Evolutionary conservation across 108 stramenopile genomes (phyloP).

Genomic region (Conticribra guillardii): DNA sequence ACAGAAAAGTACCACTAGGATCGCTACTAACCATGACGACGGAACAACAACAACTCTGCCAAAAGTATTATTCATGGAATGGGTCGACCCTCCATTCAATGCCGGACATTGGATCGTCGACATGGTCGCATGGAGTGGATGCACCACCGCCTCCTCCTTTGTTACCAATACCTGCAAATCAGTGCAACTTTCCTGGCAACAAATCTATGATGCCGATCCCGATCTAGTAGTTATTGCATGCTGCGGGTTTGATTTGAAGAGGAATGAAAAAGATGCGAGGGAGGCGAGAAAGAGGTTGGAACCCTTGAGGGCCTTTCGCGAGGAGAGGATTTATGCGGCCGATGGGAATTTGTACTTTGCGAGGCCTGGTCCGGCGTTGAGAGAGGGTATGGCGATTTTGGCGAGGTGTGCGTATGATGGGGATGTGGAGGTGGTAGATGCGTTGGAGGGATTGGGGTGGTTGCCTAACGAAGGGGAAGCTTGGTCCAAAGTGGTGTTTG

Average conservation of each 20-base stretch:
- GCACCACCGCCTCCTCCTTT: constrained; percentile 29
- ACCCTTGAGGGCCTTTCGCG: constrained; percentile 59
- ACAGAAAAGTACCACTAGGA: neutral
- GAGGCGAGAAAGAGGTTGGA: constrained; percentile 39
- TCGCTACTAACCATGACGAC: neutral
- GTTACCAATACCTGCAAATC: constrained; percentile 54
- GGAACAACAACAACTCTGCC: too few species aligned
- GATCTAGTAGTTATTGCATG: constrained; percentile 87
- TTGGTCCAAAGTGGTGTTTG: constrained; percentile 29
- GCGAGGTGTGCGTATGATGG: constrained; percentile 69
- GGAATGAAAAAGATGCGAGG: constrained; percentile 70
- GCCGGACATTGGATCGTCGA: constrained; percentile 93
- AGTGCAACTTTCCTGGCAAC: constrained; percentile 57
- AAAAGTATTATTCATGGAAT: constrained; percentile 84
- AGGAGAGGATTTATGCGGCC: constrained; percentile 66
- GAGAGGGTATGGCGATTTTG: constrained; percentile 78
- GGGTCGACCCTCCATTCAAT: constrained; percentile 91
- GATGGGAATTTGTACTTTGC: constrained; percentile 91
- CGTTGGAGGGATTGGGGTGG: constrained; percentile 50
- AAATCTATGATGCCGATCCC: constrained; percentile 67
- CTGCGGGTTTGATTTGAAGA: constrained; percentile 89
- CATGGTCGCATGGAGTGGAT: constrained; percentile 83
- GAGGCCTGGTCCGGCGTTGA: constrained; percentile 80
- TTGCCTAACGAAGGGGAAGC: constrained; percentile 38
- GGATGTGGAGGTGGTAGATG: constrained; percentile 44